Conservation (phyloP, 345 rosid species). For the Eucalyptus pauciflora region DNA sequence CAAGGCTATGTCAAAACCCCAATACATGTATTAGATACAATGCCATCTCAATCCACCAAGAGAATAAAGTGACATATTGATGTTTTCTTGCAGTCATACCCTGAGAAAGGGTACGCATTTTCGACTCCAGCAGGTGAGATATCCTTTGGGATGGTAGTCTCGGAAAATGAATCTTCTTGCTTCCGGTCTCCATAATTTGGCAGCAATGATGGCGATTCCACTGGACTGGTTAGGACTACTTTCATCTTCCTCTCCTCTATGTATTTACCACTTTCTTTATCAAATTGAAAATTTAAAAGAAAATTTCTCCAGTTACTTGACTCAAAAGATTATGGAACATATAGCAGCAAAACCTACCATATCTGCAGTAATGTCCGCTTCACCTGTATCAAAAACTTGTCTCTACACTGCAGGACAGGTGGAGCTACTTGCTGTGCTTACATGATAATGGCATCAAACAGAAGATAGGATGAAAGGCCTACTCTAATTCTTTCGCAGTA, state of each 20-base stretch:
- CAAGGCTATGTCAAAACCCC: not conserved
- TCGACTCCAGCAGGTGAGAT: constrained; percentile 11
- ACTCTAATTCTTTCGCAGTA: not conserved
- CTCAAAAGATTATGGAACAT: not conserved
- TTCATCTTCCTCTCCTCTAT: constrained; percentile 33
- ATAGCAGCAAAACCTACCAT: constrained; percentile 2
- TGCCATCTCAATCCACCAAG: not conserved
- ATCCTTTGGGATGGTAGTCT: not conserved
- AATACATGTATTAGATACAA: not conserved
- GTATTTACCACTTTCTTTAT: constrained; percentile 17
- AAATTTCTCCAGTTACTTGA: not conserved
- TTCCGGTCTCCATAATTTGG: constrained; percentile 16
- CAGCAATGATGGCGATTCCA: constrained; percentile 15
- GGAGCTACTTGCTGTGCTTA: constrained; percentile 34
- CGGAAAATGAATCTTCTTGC: constrained; percentile 8
- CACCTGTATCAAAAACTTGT: constrained; percentile 41
- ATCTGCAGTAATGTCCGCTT: constrained; percentile 24
- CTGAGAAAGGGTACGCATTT: constrained; percentile 14
- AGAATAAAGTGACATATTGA: not conserved
- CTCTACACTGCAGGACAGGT: constrained; percentile 9
- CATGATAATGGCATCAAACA: constrained; percentile 23
- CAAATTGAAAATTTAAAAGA: constrained; percentile 13
- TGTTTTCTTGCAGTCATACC: not conserved
- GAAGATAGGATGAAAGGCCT: not conserved
- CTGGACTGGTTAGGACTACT: constrained; percentile 22